Evolutionary conservation across 805 yeast genomes (phyloP), one percentile per base, ranked within the genome.

Genomic region (Saccharomyces jurei): DNA sequence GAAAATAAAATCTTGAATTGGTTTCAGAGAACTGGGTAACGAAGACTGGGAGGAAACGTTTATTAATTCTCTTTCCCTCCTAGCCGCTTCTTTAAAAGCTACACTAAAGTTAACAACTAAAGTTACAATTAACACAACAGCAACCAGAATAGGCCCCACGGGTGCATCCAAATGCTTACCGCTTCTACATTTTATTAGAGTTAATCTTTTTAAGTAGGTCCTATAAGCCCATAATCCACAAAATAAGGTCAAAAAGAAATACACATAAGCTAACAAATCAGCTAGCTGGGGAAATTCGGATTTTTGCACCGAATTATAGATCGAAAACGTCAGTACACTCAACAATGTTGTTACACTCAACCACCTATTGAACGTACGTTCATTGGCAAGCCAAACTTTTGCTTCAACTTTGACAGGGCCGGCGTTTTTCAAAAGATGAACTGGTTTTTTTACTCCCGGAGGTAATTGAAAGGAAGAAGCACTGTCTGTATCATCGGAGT

Each of bases 371-470:
- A 91, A 92, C 2, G 99, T 94, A 71, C 99, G 86, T 74, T 94
- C 99, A 67, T 94, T 94, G 32, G 99, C 99, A 59, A 94, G 78
- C 97, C 98, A 94, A 13, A 94, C 99, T 67, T 94, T 94, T 30
- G 98, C 95, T 74, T 94, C 99, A 55, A 94, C 91, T 71, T 87
- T 90, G 54, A 90, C 81, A 1, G 97, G 94, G 8, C 97, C 96
- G 26, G 91, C 84, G 69, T 90, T 90, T 66, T 91, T 87, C 63
- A 92, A 78, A 71, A 87, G 81, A 30, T 78, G 75, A 27, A 80
- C 81, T 53, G 99, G 99, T 66, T 86, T 87, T 47, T 77, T 76
- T 21, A 92, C 98, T n/a, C 98, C 98, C 1, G 87, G 83, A 10
- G 99, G 99, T 55, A 92, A 75, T 25, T 79, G 44, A 11, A 36